Evolutionary conservation across 2,329 filamentous ascomycete species (phyloP).

Genomic region (Ceratocystis papillata): DNA sequence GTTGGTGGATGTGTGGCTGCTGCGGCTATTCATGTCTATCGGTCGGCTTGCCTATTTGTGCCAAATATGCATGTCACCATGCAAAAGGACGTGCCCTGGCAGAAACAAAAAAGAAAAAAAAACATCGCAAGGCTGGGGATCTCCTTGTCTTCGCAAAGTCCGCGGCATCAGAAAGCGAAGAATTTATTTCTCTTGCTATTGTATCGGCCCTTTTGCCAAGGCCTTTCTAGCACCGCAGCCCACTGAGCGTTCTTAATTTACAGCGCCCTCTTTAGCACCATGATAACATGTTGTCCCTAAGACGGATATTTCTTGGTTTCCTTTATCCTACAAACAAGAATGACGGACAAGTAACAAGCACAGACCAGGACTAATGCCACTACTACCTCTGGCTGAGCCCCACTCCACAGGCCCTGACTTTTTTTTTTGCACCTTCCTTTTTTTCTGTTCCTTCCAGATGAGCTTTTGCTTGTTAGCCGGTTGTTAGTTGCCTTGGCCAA

Average conservation of each 20-base stretch:
- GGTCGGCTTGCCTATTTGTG: not conserved
- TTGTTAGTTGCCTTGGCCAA: slow-evolving; percentile 10
- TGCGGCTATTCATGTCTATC: not conserved
- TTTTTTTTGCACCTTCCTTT: slow-evolving; percentile 18
- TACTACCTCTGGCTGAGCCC: slow-evolving; percentile 15
- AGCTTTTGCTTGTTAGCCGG: not conserved
- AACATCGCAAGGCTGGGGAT: not conserved
- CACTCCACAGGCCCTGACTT: slow-evolving; percentile 24
- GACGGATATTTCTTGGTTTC: not conserved
- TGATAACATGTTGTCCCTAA: not conserved
- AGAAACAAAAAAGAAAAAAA: not conserved
- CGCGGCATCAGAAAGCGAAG: not conserved
- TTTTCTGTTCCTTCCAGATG: slow-evolving; percentile 3
- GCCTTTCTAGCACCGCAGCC: not conserved
- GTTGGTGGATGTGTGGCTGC: not conserved
- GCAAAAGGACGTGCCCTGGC: not conserved
- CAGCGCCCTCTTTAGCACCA: not conserved
- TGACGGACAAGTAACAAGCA: not conserved
- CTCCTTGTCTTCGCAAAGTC: not conserved
- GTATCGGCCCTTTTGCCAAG: not conserved
- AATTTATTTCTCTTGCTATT: slow-evolving; percentile 9
- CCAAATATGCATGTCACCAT: slow-evolving; percentile 1
- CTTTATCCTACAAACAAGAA: not conserved
- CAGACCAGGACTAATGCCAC: slow-evolving; percentile 13
- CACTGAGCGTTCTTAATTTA: not conserved